These are phyloP conservation scores for Colletotrichum eleusines DNA, from an alignment of 2,329 filamentous ascomycete genomes.

Conservation along the genomic window DNA sequence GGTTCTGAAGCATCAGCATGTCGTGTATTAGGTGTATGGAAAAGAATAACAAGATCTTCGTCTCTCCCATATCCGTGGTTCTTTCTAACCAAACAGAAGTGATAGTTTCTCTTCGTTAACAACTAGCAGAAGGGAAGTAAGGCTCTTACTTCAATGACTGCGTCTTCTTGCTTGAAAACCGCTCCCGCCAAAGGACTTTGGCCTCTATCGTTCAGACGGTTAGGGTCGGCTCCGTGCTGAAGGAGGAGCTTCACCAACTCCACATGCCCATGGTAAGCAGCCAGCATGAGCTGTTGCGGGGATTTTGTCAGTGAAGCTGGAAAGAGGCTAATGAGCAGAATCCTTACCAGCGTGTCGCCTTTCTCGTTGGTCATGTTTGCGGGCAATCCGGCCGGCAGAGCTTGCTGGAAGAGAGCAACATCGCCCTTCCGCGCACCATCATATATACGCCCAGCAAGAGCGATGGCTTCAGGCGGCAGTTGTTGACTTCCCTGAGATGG, in stretches of 20 bases:
- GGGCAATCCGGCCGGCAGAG: constrained; percentile 74
- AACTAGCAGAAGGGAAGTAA: too few relatives aligned
- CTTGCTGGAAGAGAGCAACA: constrained; percentile 69
- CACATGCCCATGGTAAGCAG: constrained; percentile 76
- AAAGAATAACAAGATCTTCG: neutral
- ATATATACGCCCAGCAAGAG: constrained; percentile 75
- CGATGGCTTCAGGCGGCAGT: constrained; percentile 74
- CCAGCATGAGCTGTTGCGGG: constrained; percentile 72
- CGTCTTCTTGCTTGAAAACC: constrained; percentile 77
- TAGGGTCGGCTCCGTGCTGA: constrained; percentile 73
- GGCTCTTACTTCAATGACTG: constrained; percentile 70
- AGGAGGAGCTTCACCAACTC: constrained; percentile 71
- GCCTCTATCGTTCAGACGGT: constrained; percentile 74
- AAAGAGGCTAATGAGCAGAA: neutral
- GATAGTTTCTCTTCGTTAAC: too few relatives aligned
- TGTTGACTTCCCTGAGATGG: neutral
- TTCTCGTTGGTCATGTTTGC: constrained; percentile 79
- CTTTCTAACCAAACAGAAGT: too few relatives aligned
- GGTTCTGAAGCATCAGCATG: neutral
- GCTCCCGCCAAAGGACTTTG: constrained; percentile 79
- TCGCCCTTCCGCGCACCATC: constrained; percentile 73
- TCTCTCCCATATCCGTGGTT: too few relatives aligned
- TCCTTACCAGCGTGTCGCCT: constrained; percentile 74
- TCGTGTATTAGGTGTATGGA: neutral
- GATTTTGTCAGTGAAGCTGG: neutral